Base-by-base conservation (phyloP, 805 yeast species). In the Metahyphopichia silvanorum region DNA sequence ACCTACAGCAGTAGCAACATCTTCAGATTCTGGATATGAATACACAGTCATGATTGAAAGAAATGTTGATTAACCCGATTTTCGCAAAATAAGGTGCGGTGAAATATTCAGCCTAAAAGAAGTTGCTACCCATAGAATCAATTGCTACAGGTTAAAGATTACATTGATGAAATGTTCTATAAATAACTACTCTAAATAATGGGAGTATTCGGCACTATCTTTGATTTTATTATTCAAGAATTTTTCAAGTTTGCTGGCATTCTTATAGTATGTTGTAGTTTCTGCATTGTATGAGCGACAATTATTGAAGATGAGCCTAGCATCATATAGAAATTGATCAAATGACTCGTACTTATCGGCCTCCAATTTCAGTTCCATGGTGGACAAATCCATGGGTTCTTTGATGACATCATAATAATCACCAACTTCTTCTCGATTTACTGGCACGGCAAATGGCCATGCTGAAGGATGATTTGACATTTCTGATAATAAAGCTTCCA, bases 401-500 rank as follows among this genome's bases (percentile, higher is more conserved):
- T 88, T 88, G 43, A 93, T 91, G 18, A 93, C 93, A 44, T 87
- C 95, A 58, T 91, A 93, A 54, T 93, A 93, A 60, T 93, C 98
- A 1, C 94, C 87, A 8, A 93, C 98, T 54, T 93, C 98, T 25
- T 86, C 94, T 53, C 76, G 79, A 55, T 84, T 86, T 10, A 93
- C 98, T 2, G 98, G 96, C 34, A 79, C 83, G 28, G 88, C 77
- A 60, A 93, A 93, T 23, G 99, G 98, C 98, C 98, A 93, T 17
- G 97, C 91, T 4, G 96, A 86, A 0, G 98, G 94, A 59, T 93
- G 95, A 53, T 86, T 87, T 51, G 86, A 93, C 65, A 93, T 57
- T 51, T 93, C 99, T 5, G 87, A 78, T 25, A 93, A 69, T 12
- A 93, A 60, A 35, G 87, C 87, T 47, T 86, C 86, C 95, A 93